Evolutionary conservation across 83 land plant genomes (phyloP), one percentile per base, ranked within the genome.

Genomic region (Diphasiastrum complanatum): DNA sequence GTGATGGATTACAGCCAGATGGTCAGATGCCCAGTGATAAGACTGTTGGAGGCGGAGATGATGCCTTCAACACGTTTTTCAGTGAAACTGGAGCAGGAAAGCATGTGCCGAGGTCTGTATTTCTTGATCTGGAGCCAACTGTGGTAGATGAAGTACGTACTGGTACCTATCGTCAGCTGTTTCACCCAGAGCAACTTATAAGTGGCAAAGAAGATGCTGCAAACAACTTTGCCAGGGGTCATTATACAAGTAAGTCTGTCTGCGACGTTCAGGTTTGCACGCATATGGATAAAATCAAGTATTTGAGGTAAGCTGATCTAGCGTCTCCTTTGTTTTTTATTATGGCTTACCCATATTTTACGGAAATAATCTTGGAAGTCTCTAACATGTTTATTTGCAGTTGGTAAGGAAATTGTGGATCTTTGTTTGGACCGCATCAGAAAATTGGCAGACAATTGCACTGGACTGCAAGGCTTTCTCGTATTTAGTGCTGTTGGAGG

Each of bases 11-110:
- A 40, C 43, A 40, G 43, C 52, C 66, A 6, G 66, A 63, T 47
- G 66, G 66, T 8, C 66, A 63, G 37, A 63, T 63, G 66, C 66
- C 66, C 32, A 47, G 66, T 30, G 66, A 49, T 33, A 52, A 63
- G 26, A 52, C 66, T 16, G 64, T 63, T 37, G 28, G 14, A 1
- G 64, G 34, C 19, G 66, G 66, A 10, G 66, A 63, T 33, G 66
- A 63, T 54, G 66, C 66, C 4, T 63, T 53, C 66, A 63, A 63
- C n/a, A 63, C 66, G 0, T 63, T 63, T n/a, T 63, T 63, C 66
- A 63, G 66, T 33, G 66, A 63, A 33, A 63, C 66, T 10, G 66
- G 66, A 27, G 66, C 66, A 5, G 66, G 66, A 32, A 63, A 63
- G 60, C 66, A 63, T 18, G 66, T 63, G 27, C 66, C 66, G n/a